phyloP scores from a whole-genome alignment of 164 flowering plant genomes.

The Vitis rupestris region DNA sequence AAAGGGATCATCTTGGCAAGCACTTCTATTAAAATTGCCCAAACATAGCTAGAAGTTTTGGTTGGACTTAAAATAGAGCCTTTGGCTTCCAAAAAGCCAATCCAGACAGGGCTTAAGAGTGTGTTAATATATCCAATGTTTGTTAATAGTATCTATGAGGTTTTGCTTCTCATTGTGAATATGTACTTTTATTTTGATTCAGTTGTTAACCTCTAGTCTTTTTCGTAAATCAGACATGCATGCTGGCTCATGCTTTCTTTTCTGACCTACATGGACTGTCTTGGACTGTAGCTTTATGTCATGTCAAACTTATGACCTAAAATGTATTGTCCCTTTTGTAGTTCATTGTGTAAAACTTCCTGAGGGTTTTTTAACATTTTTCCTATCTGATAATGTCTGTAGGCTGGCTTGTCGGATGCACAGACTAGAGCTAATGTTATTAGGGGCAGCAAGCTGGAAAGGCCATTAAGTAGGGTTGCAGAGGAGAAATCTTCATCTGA shows the following conservation, averaged over 20 bases:
- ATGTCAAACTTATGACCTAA: neutral
- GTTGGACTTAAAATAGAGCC: no score
- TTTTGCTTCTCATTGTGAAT: neutral
- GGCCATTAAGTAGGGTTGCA: constrained; percentile 18
- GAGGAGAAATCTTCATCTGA: constrained; percentile 27
- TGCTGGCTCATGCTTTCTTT: no score
- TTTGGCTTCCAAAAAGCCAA: no score
- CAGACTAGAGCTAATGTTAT: constrained; percentile 44
- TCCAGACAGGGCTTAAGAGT: no score
- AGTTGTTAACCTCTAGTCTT: neutral
- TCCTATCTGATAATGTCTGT: constrained; percentile 2
- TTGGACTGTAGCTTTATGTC: no score
- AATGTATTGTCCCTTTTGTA: neutral
- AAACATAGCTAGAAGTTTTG: no score
- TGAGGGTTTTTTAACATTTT: neutral
- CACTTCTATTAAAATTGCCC: no score
- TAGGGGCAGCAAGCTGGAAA: constrained; percentile 24
- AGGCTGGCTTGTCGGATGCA: constrained; percentile 31
- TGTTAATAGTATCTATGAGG: neutral
- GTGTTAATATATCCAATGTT: neutral
- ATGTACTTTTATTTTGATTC: neutral
- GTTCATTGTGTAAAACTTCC: neutral
- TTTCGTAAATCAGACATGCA: no score
- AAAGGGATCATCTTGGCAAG: no score
- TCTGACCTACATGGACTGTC: no score